Conservation (phyloP, 2,329 filamentous ascomycete species). For the Penicillium digitatum region DNA sequence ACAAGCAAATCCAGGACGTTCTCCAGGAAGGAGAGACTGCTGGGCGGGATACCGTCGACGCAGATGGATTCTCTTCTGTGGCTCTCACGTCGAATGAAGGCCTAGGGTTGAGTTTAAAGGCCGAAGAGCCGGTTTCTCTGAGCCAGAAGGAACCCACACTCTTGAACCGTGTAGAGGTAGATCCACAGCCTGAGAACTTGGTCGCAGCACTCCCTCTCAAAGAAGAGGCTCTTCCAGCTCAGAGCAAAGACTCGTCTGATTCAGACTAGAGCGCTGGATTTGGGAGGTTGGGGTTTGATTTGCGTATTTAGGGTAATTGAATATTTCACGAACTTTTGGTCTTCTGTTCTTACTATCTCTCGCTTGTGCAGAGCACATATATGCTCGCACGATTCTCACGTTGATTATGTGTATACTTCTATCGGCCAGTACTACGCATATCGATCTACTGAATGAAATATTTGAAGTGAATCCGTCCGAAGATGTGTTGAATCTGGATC, state of each 20-base stretch:
- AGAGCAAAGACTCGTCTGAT: conserved; percentile 4
- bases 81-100: conserved; percentile 16
- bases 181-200: background rate
- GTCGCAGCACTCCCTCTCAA: conserved; percentile 4
- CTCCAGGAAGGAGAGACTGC: background rate
- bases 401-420: conserved; percentile 1
- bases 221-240: conserved; percentile 1
- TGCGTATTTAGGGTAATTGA: background rate
- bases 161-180: background rate
- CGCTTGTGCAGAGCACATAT: conserved; percentile 12
- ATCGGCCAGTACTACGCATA: background rate
- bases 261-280: background rate
- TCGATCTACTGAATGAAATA: background rate
- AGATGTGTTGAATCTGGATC: background rate
- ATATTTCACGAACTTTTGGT: background rate
- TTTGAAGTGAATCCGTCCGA: background rate
- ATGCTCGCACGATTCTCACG: background rate
- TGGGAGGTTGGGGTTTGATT: background rate
- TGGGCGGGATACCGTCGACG: conserved; percentile 3
- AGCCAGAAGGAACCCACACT: background rate
- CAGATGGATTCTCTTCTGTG: conserved; percentile 20
- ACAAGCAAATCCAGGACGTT: background rate
- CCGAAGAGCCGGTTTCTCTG: background rate
- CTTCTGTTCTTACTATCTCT: background rate
- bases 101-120: conserved; percentile 10